Evolutionary conservation across 805 yeast species (phyloP), one percentile per base, ranked within the genome.

Genomic region (Scheffersomyces stipitis): DNA sequence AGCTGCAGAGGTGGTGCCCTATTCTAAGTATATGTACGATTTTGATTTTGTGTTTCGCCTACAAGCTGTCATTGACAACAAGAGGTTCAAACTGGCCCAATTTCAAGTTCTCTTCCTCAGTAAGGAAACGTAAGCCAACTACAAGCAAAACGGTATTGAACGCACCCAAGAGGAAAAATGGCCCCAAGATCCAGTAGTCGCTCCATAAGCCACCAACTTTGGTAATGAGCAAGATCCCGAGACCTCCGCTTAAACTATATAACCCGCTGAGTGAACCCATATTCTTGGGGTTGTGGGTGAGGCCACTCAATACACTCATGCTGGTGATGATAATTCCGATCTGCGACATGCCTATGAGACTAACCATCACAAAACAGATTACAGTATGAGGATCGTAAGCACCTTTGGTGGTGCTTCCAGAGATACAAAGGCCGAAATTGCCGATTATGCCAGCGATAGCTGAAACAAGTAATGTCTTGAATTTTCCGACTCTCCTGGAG

Each of bases 251-350:
- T 37, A 83, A 71, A n/a, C 83, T 74, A 52, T 79, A 81, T 9
- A 81, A 75, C 5, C 91, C 91, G 33, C 83, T 73, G 28, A 83
- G 71, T 2, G 84, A 69, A n/a, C 89, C 89, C 33, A 76, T 74
- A 38, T 70, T 62, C 15, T 58, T 60, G 23, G 70, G 59, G 20
- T 70, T 65, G 26, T 62, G 58, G 35, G 71, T 75, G 4, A 63
- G 54, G 26, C 55, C 49, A 38, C 62, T 53, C 20, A 64, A 70
- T 48, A 83, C 64, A 5, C 86, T 77, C 80, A 82, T 77, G 22
- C 87, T 79, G 15, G 77, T 69, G 32, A 82, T 73, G 24, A 81
- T 74, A 26, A 75, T 69, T 7, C 84, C 83, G 36, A 81, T 78
- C 56, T 80, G 85, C 2, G 83, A 71, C 4, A 73, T 56, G 3